These are phyloP conservation scores for Chondrus crispus DNA, from an alignment of 23 red algal genomes.

Conservation along the genomic window DNA sequence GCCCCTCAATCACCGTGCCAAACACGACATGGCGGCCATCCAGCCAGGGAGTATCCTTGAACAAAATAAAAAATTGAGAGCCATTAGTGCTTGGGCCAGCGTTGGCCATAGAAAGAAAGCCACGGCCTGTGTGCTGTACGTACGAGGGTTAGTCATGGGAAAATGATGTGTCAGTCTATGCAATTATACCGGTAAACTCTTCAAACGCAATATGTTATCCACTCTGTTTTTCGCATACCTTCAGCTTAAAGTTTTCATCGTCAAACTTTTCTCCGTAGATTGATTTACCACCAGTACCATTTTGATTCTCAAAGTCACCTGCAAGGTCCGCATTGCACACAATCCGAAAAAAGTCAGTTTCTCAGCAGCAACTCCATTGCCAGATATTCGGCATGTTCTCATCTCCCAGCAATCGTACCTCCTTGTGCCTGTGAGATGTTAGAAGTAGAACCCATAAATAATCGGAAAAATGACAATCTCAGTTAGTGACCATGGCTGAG, in stretches of 20 bases:
- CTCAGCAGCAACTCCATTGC: too few relatives aligned
- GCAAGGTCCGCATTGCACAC: too few relatives aligned
- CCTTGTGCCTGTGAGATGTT: slow-evolving; percentile 38
- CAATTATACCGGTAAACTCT: too few relatives aligned
- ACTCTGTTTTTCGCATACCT: too few relatives aligned
- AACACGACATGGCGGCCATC: slow-evolving; percentile 93
- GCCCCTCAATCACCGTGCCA: slow-evolving; percentile 58
- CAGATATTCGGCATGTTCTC: too few relatives aligned
- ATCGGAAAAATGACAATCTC: too few relatives aligned
- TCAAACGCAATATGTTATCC: background rate
- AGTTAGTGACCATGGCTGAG: too few relatives aligned
- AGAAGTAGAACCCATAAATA: background rate
- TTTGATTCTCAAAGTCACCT: slow-evolving; percentile 79
- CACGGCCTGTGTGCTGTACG: slow-evolving; percentile 20
- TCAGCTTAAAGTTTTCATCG: slow-evolving; percentile 95
- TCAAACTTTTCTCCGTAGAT: slow-evolving; percentile 75
- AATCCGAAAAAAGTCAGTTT: too few relatives aligned
- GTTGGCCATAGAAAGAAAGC: slow-evolving; percentile 82
- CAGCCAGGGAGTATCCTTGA: slow-evolving; percentile 79
- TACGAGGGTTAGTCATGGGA: background rate
- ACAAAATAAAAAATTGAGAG: slow-evolving; percentile 88
- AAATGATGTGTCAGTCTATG: background rate
- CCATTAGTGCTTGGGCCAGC: slow-evolving; percentile 83
- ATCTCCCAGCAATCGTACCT: slow-evolving; percentile 31
- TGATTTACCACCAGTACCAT: slow-evolving; percentile 91